Percentiles rank a stretch among this genome's conserved stretches.
phyloP scores from a whole-genome alignment of 192 early-diverging fungal genomes.

The Coemansia sp. region DNA sequence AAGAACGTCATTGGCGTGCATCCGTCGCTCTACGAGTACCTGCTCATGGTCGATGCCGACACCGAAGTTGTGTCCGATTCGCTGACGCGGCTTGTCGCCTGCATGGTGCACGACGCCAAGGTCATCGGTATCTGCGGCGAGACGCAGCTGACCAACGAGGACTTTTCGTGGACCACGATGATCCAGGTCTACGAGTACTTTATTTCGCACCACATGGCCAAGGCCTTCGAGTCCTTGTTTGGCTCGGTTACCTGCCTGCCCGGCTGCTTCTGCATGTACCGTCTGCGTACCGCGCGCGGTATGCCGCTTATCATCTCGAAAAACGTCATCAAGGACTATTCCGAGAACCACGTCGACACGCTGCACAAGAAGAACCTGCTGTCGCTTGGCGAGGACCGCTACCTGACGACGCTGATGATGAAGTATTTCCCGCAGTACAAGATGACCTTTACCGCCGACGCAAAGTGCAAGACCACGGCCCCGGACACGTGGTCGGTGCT shows the following conservation, averaged over 20 bases:
- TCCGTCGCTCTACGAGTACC: slow-evolving; percentile 68
- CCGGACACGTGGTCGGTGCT: slow-evolving; percentile 81
- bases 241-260: slow-evolving; percentile 75
- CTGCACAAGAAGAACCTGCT: slow-evolving; percentile 94
- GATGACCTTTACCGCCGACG: slow-evolving; percentile 80
- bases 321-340: slow-evolving; percentile 76
- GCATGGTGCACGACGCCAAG: slow-evolving; percentile 62
- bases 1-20: slow-evolving; percentile 87
- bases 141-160: slow-evolving; percentile 80
- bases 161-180: slow-evolving; percentile 88
- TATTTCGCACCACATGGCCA: slow-evolving; percentile 82
- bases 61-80: slow-evolving; percentile 75
- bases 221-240: slow-evolving; percentile 74
- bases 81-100: slow-evolving; percentile 78
- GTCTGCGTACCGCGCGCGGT: slow-evolving; percentile 55
- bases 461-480: slow-evolving; percentile 78
- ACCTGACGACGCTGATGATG: slow-evolving; percentile 90
- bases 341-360: slow-evolving; percentile 83
- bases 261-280: slow-evolving; percentile 81
- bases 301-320: slow-evolving; percentile 74
- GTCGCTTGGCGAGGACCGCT: slow-evolving; percentile 91
- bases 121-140: slow-evolving; percentile 89
- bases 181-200: slow-evolving; percentile 92
- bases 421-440: slow-evolving; percentile 90
- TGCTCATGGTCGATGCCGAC: slow-evolving; percentile 74